Base-by-base conservation (phyloP, 176 grass and related monocot species). In the Pontederia crassipes region DNA sequence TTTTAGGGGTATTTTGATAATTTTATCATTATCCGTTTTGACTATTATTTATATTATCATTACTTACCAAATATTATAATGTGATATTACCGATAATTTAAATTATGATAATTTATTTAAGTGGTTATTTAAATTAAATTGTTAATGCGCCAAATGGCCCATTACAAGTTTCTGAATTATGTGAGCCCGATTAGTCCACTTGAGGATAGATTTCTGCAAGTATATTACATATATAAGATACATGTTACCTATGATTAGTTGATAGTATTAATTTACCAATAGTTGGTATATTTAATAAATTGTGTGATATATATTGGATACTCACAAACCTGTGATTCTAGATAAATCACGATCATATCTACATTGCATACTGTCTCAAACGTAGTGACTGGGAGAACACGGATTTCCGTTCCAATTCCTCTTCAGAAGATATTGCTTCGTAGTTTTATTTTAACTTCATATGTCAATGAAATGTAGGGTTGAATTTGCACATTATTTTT, bases 371-470 rank as follows among this genome's bases (percentile, higher is more conserved):
- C 81, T 70, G 69, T 81, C 74, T 81, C 78, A 89, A 12, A 53
- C 46, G 67, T 78, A 81, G 16, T 45, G 45, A 51, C 45, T 67
- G 2, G 81, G 81, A 28, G 65, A 59, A 72, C 85, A 89, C 14
- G 85, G 81, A 76, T 89, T 77, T 14, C 86, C 86, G 51, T 57
- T 80, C 86, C 81, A 85, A 48, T 89, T 89, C 62, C 62, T 89
- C 57, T 72, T 81, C 61, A 89, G 54, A 46, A 12, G 52, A 65
- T 75, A 89, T 0, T 24, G 75, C 8, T 14, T 13, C 8, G n/a
- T n/a, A n/a, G n/a, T n/a, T n/a, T n/a, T n/a, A n/a, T n/a, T n/a
- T n/a, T n/a, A n/a, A n/a, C n/a, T n/a, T n/a, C n/a, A n/a, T n/a
- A n/a, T n/a, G n/a, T n/a, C n/a, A n/a, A n/a, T n/a, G n/a, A n/a